A percentile compares a stretch with the other conserved stretches of the same genome.
Evolutionary conservation across 116 monocot genomes (phyloP).

Genomic region (Dioscorea cayenensis): DNA sequence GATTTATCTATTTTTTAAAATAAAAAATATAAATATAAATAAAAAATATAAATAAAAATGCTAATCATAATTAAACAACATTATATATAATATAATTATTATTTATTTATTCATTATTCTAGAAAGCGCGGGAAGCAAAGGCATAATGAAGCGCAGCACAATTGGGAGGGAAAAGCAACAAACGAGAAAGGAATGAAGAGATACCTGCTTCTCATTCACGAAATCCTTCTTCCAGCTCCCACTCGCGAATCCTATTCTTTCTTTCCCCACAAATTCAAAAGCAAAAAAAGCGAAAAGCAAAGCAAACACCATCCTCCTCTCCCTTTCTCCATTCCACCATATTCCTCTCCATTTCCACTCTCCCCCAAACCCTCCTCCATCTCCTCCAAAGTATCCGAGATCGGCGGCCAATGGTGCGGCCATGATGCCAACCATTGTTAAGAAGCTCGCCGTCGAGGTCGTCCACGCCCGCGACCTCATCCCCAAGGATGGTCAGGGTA

Average conservation of each 20-base stretch:
- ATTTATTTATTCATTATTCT: background rate
- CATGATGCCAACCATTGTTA: constrained; percentile 14
- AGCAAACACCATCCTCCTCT: no score
- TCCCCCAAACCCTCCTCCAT: background rate
- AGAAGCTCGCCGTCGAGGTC: constrained; percentile 80
- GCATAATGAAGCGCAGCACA: background rate
- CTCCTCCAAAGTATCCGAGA: background rate
- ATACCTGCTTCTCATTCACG: background rate
- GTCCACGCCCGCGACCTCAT: constrained; percentile 84
- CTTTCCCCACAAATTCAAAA: background rate
- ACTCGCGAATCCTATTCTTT: background rate
- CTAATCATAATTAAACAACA: no score
- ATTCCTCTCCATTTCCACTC: background rate
- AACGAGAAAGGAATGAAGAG: background rate
- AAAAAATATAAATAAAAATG: no score
- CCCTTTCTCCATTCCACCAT: no score
- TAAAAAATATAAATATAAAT: no score
- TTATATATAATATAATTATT: no score
- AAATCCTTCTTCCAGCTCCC: background rate
- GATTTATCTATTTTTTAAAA: no score
- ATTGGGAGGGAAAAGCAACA: background rate
- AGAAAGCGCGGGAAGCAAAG: background rate
- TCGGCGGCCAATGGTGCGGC: background rate
- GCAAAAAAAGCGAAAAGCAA: background rate
- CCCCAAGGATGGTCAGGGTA: constrained; percentile 93